Base-by-base conservation (phyloP, 2,329 filamentous ascomycete genomes). In the Emydomyces testavorans region DNA sequence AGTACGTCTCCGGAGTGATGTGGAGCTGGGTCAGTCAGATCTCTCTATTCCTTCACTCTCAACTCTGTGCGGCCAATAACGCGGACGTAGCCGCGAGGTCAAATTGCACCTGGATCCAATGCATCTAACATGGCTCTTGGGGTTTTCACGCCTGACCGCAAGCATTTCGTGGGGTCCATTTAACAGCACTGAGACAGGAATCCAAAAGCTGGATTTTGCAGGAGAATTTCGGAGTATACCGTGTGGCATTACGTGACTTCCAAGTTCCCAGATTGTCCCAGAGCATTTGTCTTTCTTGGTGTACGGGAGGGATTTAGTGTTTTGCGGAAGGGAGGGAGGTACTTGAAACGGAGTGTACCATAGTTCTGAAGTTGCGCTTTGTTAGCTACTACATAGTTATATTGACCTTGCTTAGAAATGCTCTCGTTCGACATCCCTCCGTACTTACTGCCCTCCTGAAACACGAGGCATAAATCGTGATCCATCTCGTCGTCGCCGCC, bases 321-420 rank as follows among this genome's bases (percentile, higher is more conserved):
- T 34, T 24, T 34, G 26, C 15, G 13, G 1, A 20, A 13, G 29
- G 18, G 18, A 16, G 20, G 28, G 13, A 11, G 34, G 23, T 15
- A n/a, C 35, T 32, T 47, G 45, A 40, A 47, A 40, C 45, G 15
- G 21, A 47, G 45, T n/a, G 36, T 40, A 47, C 36, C 45, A 47
- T 18, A 40, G 13, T 31, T 26, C 45, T 26, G 45, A 39, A 13
- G n/a, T n/a, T 23, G 21, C 28, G 24, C 21, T 20, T 29, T 16
- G 13, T n/a, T 26, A n/a, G n/a, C 20, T 15, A 28, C 21, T 16
- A 20, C 24, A n/a, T 20, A 20, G 23, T 29, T 26, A 23, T 26
- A 10, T 26, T 11, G 24, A n/a, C 38, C n/a, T 11, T 10, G 3
- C 29, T 10, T n/a, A 31, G n/a, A 31, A 31, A 3, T 3, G 29